Percentiles rank a stretch among this genome's conserved stretches.
phyloP scores from a whole-genome alignment of 1,139 yeast species.

The Hyphopichia fennica region DNA sequence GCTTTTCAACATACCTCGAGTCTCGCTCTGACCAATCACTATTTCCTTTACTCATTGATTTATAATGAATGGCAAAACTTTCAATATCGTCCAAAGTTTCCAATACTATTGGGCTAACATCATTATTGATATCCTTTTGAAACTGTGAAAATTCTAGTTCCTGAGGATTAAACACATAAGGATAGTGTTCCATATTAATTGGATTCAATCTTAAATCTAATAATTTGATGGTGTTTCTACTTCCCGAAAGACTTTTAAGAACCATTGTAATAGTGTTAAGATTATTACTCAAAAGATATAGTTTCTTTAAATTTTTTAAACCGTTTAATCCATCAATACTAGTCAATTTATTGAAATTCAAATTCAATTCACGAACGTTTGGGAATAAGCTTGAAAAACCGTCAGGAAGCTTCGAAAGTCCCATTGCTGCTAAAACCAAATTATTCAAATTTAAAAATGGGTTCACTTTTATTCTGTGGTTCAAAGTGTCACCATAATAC shows the following conservation, averaged over 20 bases:
- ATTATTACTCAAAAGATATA: constrained; percentile 49
- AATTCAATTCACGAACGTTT: constrained; percentile 46
- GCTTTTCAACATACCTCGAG: constrained; percentile 22
- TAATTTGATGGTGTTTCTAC: constrained; percentile 33
- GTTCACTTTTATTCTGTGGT: not conserved
- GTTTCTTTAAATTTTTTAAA: constrained; percentile 34
- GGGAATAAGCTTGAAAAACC: constrained; percentile 42
- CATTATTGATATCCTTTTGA: constrained; percentile 8
- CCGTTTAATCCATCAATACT: constrained; percentile 27
- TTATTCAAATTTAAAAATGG: constrained; percentile 39
- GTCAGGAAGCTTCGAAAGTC: constrained; percentile 34
- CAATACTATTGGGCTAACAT: constrained; percentile 35
- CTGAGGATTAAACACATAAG: constrained; percentile 52
- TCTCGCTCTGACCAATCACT: constrained; percentile 43
- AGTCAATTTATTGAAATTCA: constrained; percentile 48
- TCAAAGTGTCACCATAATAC: not conserved
- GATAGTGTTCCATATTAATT: constrained; percentile 48
- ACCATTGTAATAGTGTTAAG: constrained; percentile 33
- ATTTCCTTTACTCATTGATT: constrained; percentile 30
- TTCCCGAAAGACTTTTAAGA: constrained; percentile 30
- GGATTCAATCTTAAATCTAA: constrained; percentile 56
- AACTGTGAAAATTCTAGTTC: constrained; percentile 30
- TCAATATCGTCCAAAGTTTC: constrained; percentile 49
- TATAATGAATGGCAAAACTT: constrained; percentile 42
- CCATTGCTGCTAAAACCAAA: constrained; percentile 47